phyloP scores from a whole-genome alignment of 352 stramenopile genomes.

The Phytophthora ohioensis region DNA sequence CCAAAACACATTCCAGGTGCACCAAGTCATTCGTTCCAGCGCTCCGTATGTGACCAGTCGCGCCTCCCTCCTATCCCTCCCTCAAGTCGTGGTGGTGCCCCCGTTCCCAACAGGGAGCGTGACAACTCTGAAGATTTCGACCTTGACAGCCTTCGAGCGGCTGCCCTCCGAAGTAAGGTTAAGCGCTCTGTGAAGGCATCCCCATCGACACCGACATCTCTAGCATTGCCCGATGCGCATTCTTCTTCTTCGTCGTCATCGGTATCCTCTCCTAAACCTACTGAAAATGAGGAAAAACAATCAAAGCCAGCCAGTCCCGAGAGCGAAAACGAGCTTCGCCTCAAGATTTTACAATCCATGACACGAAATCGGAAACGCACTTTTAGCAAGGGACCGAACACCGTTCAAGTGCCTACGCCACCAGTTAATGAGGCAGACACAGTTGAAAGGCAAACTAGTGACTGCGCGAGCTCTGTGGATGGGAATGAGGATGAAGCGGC shows the following conservation, averaged over 20 bases:
- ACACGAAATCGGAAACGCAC: constrained; percentile 42
- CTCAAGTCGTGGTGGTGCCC: background rate
- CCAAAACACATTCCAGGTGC: constrained; percentile 11
- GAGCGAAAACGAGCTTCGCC: constrained; percentile 51
- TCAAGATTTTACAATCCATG: constrained; percentile 62
- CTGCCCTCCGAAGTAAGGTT: constrained; percentile 71
- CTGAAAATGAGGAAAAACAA: constrained; percentile 1
- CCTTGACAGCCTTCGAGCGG: constrained; percentile 73
- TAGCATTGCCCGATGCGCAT: background rate
- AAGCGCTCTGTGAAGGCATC: constrained; percentile 42
- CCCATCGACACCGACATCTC: constrained; percentile 6
- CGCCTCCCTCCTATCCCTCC: constrained; percentile 5
- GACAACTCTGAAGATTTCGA: constrained; percentile 47
- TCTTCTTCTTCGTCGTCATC: constrained; percentile 9
- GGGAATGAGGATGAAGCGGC: background rate
- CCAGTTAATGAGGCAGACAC: background rate
- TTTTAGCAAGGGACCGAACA: constrained; percentile 17
- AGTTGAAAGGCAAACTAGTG: constrained; percentile 8
- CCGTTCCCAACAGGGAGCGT: constrained; percentile 10
- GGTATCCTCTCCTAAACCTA: constrained; percentile 5
- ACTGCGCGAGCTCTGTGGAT: background rate
- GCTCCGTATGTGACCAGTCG: constrained; percentile 16
- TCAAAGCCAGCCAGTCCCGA: constrained; percentile 30
- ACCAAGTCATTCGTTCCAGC: constrained; percentile 19
- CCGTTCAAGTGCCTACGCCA: background rate